Conservation (phyloP, 1,139 yeast genomes). For the Yamadazyma conglobata region DNA sequence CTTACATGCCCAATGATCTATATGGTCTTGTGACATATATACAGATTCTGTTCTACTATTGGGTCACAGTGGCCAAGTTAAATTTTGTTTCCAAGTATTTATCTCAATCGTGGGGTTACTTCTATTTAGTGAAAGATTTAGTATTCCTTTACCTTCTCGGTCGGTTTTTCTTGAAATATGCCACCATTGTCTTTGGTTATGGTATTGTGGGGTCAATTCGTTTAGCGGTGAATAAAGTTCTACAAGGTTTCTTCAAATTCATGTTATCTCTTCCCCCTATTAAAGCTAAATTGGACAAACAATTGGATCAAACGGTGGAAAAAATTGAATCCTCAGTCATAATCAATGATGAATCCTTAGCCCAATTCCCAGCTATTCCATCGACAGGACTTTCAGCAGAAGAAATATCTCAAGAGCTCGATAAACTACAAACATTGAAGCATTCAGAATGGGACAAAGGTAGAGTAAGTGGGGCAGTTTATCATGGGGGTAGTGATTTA, state of each 20-base stretch:
- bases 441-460: conserved; percentile 84
- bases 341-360: conserved; percentile 43
- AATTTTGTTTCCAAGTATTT: conserved; percentile 11
- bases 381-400: conserved; percentile 47
- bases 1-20: conserved; percentile 13
- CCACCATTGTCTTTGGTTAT: conserved; percentile 29
- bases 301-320: conserved; percentile 46
- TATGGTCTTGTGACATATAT: conserved; percentile 8
- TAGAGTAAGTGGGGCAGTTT: conserved; percentile 89
- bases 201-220: conserved; percentile 32
- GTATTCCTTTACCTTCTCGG: conserved; percentile 20
- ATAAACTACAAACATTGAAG: conserved; percentile 45
- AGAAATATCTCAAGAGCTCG: conserved; percentile 46
- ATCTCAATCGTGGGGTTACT: conserved; percentile 14
- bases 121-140: conserved; percentile 24
- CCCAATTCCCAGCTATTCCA: conserved; percentile 56
- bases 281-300: conserved; percentile 54
- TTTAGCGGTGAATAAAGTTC: background rate
- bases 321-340: conserved; percentile 56
- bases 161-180: conserved; percentile 10
- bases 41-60: conserved; percentile 2
- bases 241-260: conserved; percentile 23
- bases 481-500: conserved; percentile 85
- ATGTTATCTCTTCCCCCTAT: conserved; percentile 54
- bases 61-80: background rate